Conservation (phyloP, 495 filamentous ascomycete genomes). For the Penicillium manginii region DNA sequence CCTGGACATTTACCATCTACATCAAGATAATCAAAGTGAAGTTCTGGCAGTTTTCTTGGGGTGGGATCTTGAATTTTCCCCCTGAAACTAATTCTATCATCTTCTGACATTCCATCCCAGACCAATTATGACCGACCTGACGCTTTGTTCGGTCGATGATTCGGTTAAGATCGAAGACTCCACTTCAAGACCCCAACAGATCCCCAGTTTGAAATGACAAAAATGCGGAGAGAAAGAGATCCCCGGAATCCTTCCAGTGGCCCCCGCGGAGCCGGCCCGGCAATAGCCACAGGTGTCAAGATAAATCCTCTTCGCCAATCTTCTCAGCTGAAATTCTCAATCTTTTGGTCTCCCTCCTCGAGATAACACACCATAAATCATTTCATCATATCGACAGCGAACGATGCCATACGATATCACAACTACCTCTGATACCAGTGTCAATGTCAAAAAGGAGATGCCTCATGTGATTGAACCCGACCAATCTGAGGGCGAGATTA, state of each 20-base stretch:
- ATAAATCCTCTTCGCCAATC: background rate
- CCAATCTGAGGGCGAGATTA: slow-evolving; percentile 3
- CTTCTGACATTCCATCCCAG: background rate
- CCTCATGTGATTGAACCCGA: background rate
- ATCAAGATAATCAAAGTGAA: background rate
- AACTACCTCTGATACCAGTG: background rate
- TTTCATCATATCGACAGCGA: background rate
- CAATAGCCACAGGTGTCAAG: background rate
- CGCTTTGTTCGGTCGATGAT: background rate
- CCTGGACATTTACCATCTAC: no score
- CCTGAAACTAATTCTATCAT: background rate
- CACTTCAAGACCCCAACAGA: background rate
- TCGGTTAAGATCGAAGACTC: slow-evolving; percentile 1
- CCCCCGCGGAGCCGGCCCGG: slow-evolving; percentile 1
- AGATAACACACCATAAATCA: background rate
- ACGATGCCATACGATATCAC: background rate
- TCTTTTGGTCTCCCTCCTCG: background rate
- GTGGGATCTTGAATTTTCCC: background rate
- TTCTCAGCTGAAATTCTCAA: background rate
- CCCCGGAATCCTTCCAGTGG: background rate
- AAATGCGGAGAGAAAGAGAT: slow-evolving; percentile 3
- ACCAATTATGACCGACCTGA: background rate
- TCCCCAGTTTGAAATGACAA: slow-evolving; percentile 1
- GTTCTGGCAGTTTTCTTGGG: background rate
- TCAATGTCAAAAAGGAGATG: background rate